Base-by-base conservation (phyloP, 139 green algal species). In the Picochlorum costavermella region DNA sequence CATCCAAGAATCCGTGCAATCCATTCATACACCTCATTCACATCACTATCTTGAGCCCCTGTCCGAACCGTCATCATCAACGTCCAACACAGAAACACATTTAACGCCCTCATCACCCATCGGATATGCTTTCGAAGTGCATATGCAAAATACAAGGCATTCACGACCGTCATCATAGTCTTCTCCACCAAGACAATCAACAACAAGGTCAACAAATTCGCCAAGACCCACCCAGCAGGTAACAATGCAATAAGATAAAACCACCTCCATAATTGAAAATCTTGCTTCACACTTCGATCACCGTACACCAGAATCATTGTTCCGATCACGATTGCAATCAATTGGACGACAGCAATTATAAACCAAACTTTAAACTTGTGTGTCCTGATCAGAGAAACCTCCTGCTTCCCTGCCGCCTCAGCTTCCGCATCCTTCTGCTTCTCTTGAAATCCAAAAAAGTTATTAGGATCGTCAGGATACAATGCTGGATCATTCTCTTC, bases 1-100 rank as follows among this genome's bases (percentile, higher is more conserved):
- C 85, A 90, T 40, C 79, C 69, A 58, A 74, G 40, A 40, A 86
- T 43, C 50, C 58, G 49, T 11, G 73, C 60, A 26, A 72, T 48
- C 23, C 69, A 65, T n/a, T 64, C 31, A 45, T 70, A 72, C 6
- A 40, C 57, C 9, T 37, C 55, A 28, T 44, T 17, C 10, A 60
- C 49, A 3, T 25, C 25, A 4, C 2, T 16, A 23, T 60, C 48
- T 43, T 68, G 45, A 3, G 31, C n/a, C 26, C 5, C 12, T 12
- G 43, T 28, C 9, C 11, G 25, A 10, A 37, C 17, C 3, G 30
- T 80, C 71, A 79, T 72, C 44, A 66, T 68, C 11, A 60, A 50
- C 4, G 50, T 64, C 66, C 60, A 64, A 58, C 56, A 74, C 1
- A 37, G 50, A 5, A 71, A 64, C 13, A 43, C n/a, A 23, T 71